These are phyloP conservation scores for Asterophora parasitica DNA, from an alignment of 768 basidiomycete species.

Conservation along the genomic window DNA sequence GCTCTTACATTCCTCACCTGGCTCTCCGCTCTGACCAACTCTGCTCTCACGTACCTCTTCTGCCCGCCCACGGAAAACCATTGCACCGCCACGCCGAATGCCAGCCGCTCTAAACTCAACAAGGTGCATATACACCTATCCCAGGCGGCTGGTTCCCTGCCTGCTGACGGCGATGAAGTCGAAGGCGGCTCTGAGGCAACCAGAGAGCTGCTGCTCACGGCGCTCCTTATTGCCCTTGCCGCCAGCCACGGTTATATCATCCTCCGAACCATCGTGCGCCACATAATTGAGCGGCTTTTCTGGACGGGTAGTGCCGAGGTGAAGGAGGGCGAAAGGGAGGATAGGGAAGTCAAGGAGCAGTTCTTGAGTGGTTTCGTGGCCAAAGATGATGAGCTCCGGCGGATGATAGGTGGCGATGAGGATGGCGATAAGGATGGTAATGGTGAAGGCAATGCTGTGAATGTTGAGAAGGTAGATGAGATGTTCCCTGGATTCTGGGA, in stretches of 20 bases:
- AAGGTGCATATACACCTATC: slow-evolving; percentile 26
- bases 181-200: slow-evolving; percentile 30
- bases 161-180: slow-evolving; percentile 10
- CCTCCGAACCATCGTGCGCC: slow-evolving; percentile 55
- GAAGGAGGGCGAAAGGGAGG: slow-evolving; percentile 48
- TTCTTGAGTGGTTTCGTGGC: slow-evolving; percentile 30
- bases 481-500: slow-evolving; percentile 54
- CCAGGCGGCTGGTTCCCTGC: slow-evolving; percentile 14
- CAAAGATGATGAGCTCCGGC: slow-evolving; percentile 12
- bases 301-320: slow-evolving; percentile 76
- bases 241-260: slow-evolving; percentile 87
- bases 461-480: slow-evolving; percentile 13
- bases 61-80: slow-evolving; percentile 24
- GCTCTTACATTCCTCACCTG: slow-evolving; percentile 84
- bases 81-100: slow-evolving; percentile 14
- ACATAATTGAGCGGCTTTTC: slow-evolving; percentile 66
- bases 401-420: slow-evolving; percentile 15
- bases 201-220: slow-evolving; percentile 52
- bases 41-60: slow-evolving; percentile 90
- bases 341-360: slow-evolving; percentile 40
- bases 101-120: slow-evolving; percentile 18
- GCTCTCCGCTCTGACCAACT: slow-evolving; percentile 83
- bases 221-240: slow-evolving; percentile 68
- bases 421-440: slow-evolving; percentile 6
- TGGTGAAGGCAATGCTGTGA: slow-evolving; percentile 14